Base-by-base conservation (phyloP, 441 rosid genomes). In the Gossypium davidsonii region DNA sequence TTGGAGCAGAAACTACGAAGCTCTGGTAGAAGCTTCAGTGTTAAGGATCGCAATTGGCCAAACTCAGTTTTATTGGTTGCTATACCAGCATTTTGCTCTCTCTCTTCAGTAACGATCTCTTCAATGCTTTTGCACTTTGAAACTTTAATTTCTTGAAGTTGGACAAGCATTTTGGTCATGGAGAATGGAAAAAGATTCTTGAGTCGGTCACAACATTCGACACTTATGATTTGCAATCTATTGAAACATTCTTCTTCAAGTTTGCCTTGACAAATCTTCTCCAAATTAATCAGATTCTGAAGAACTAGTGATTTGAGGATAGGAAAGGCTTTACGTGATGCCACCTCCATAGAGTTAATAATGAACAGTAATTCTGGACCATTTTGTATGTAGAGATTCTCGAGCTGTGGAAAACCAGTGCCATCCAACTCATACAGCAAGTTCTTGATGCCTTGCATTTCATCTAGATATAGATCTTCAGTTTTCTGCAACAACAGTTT, bases 291-390 rank as follows among this genome's bases (percentile, higher is more conserved):
- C 65, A 71, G 52, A 56, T 58, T 57, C 34, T 11, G 55, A 71
- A 71, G 74, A 71, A 15, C 49, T 18, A 82, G 37, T 3, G 80
- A 76, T 78, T 82, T 79, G 75, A 82, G 28, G 6, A 66, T 14
- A n/a, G 70, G 70, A 23, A 46, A 66, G 57, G 57, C 39, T 25
- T 23, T 66, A 9, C 7, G 0, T 1, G 77, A 70, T 1, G 31
- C 52, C 5, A 14, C 7, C 3, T 76, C 26, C 2, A 0, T 12
- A 1, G 78, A 39, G 12, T 17, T 5, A 0, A 78, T 3, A 1
- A 83, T 21, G 7, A 69, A 46, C 0, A 55, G 57, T 6, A 74
- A 0, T 6, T 67, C 70, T 0, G 14, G 5, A 70, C 51, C 70
- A n/a, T 72, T 44, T 64, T 48, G 34, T 20, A 80, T 0, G 0